Percentiles rank a stretch among this genome's conserved stretches.
These are phyloP conservation scores for Trametes cinnabarina DNA, from an alignment of 768 basidiomycete species.

Conservation along the genomic window DNA sequence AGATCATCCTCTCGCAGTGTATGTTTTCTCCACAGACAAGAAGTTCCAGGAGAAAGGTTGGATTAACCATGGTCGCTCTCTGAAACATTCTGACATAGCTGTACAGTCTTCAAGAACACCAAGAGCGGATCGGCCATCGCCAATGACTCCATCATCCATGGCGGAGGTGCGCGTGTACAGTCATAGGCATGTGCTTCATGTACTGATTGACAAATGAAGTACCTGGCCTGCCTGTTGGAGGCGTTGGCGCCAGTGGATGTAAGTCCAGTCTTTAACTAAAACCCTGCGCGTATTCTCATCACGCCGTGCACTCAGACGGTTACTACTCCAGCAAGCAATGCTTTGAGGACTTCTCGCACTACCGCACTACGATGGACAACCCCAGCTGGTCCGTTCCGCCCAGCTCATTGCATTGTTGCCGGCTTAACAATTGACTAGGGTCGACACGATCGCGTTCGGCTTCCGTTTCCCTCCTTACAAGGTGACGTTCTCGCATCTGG, in stretches of 20 bases:
- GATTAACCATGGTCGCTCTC: not conserved
- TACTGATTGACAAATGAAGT: no score
- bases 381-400: conserved; percentile 36
- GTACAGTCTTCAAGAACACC: conserved; percentile 63
- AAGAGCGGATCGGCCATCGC: conserved; percentile 66
- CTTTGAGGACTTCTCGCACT: conserved; percentile 79
- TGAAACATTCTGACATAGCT: no score
- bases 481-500: conserved; percentile 19
- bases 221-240: conserved; percentile 71
- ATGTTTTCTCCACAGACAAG: conserved; percentile 67
- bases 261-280: not conserved
- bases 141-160: conserved; percentile 70
- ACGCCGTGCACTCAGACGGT: conserved; percentile 44
- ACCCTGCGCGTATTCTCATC: not conserved
- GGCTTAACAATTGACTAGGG: conserved; percentile 17
- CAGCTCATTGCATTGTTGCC: not conserved
- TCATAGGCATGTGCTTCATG: no score
- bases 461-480: conserved; percentile 40
- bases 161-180: conserved; percentile 43
- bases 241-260: conserved; percentile 71
- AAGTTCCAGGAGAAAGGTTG: conserved; percentile 61
- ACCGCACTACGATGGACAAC: conserved; percentile 51
- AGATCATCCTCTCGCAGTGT: conserved; percentile 72
- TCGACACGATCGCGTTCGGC: conserved; percentile 33
- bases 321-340: conserved; percentile 68